Percentiles rank a stretch among this genome's conserved stretches.
phyloP scores from a whole-genome alignment of 768 basidiomycete species.

The Leccinum broughii region DNA sequence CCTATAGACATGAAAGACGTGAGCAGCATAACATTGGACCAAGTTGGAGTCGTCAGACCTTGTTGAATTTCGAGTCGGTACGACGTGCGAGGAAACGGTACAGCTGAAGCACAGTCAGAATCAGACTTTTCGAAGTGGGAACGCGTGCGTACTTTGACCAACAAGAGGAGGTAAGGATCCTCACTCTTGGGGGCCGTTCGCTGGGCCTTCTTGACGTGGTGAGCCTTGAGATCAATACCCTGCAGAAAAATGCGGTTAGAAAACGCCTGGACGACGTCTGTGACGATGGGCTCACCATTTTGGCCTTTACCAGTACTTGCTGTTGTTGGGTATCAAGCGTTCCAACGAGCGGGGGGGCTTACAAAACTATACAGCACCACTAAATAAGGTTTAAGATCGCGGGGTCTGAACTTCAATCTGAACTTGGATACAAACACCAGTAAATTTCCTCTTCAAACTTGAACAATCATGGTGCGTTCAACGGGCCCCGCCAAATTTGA shows the following conservation, averaged over 20 bases:
- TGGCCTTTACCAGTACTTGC: conserved; percentile 58
- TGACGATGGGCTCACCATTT: conserved; percentile 75
- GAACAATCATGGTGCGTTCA: conserved; percentile 68
- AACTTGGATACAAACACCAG: conserved; percentile 44
- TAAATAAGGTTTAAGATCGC: conserved; percentile 38
- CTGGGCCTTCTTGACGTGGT: conserved; percentile 98
- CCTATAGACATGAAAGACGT: conserved; percentile 44
- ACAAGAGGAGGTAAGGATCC: conserved; percentile 97
- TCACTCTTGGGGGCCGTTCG: conserved; percentile 96
- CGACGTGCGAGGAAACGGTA: conserved; percentile 99
- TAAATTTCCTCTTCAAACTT: conserved; percentile 43
- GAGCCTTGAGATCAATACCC: conserved; percentile 95
- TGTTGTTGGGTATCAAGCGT: conserved; percentile 39
- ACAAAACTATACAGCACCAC: conserved; percentile 63
- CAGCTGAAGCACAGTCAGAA: conserved; percentile 53
- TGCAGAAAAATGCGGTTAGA: conserved; percentile 32
- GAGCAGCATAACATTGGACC: conserved; percentile 12
- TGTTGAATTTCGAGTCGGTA: conserved; percentile 95
- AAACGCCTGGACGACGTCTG: conserved; percentile 23
- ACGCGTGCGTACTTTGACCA: conserved; percentile 79
- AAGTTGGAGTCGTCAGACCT: conserved; percentile 47
- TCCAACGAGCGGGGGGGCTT: conserved; percentile 50
- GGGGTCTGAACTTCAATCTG: conserved; percentile 30
- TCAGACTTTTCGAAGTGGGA: conserved; percentile 5
- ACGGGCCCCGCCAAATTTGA: conserved; percentile 3